Base-by-base conservation (phyloP, 1,284 basidiomycete genomes). In the Rhodotorula glutinis region DNA sequence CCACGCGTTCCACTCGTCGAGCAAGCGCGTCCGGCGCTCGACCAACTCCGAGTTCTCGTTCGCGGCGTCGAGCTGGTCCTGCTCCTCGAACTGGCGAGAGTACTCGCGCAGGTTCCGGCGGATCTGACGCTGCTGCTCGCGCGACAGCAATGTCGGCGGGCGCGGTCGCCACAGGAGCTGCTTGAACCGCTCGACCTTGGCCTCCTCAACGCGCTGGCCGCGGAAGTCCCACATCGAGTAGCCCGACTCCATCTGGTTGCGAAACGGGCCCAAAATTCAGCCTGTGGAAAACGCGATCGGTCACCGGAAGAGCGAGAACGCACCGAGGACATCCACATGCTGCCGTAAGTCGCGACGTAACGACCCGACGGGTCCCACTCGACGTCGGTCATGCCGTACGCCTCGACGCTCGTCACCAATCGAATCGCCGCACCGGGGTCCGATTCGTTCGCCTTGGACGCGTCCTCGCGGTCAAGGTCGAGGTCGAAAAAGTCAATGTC, bases 1-100 rank as follows among this genome's bases (percentile, higher is more conserved):
- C 96, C 96, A 98, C 44, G 93, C 91, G 81, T 98, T 95, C 96
- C 96, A 99, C 81, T 99, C 95, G 76, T 96, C 91, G 73, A 98
- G 88, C 65, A 96, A 85, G 67, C 95, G 86, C 80, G 91, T 90
- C 76, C 96, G 87, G 72, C 88, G 87, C 46, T 93, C 92, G 74
- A 95, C 86, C 65, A 97, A 85, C 81, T 98, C 95, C 10, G 93
- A 91, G 71, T 89, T 92, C 74, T 95, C 89, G 76, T 90, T 91
- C 81, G 88, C 92, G 81, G 95, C 92, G 79, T 97, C 93, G 43
- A 91, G 88, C 53, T 92, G 90, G 78, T 99, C 96, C 77, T 95
- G 92, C 81, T 98, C 95, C 69, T 99, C 96, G 80, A 98, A 98
- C 54, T 84, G 81, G 40, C 91, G 87, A 75, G 91, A 91, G 83